Evolutionary conservation across 768 basidiomycete species (phyloP), one percentile per base, ranked within the genome.

Genomic region (Kwoniella sp.): DNA sequence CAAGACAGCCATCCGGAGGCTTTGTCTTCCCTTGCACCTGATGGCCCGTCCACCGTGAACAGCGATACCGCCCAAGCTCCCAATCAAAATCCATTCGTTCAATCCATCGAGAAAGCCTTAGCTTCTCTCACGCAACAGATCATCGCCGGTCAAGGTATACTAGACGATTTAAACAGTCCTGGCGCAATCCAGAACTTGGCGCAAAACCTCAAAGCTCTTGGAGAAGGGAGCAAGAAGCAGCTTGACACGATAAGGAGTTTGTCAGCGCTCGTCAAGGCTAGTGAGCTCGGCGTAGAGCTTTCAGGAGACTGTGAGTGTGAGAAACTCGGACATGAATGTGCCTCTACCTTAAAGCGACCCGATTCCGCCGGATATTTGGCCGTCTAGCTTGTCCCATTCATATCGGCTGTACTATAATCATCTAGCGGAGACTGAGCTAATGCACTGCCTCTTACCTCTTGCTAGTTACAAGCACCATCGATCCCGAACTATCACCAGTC

Each of bases 91-190:
- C 13, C 22, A 2, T 24, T 49, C 21, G 25, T 22, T 12, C 21
- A 22, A 2, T 4, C 25, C 25, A 30, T 60, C 22, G 58, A 60
- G 27, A 48, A 52, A 52, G 48, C 49, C 2, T 22, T 60, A 17
- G 10, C 49, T 19, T 50, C 62, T 1, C 48, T 74, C 1, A 40
- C 22, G 17, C 30, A 68, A 37, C 48, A 65, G 22, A 58, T 50
- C 21, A 26, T 25, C 50, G 37, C 36, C 21, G 60, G 63, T 55
- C 56, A 64, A 47, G 27, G 22, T 2, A 47, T 70, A 22, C 27
- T 74, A 30, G 63, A 71, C 27, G 55, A 64, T 25, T 26, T 71
- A 55, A 67, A 74, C 40, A 27, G 58, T 33, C 50, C 60, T 21
- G 50, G 57, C 40, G 59, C 53, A 33, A 49, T 68, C 8, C 58